Percentiles rank a stretch among this genome's conserved stretches.
phyloP scores from a whole-genome alignment of 2,329 filamentous ascomycete species.

The Fusarium bulbicola region DNA sequence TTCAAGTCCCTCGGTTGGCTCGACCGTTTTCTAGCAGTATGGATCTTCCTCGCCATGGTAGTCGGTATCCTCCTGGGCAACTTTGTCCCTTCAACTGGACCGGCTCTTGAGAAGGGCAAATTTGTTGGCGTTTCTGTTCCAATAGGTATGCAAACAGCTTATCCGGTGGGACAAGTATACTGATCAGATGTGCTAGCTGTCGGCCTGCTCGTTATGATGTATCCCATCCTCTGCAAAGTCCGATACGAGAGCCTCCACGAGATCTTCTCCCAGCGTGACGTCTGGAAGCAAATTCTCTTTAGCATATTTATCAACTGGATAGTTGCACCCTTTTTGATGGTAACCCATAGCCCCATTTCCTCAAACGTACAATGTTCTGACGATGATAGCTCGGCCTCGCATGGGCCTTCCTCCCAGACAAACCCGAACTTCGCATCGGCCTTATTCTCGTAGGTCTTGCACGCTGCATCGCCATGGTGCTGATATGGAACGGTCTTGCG shows the following conservation, averaged over 20 bases:
- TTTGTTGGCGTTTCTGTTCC: constrained; percentile 76
- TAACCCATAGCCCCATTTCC: constrained; percentile 47
- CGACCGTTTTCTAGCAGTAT: constrained; percentile 71
- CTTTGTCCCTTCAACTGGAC: constrained; percentile 71
- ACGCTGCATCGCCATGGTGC: constrained; percentile 64
- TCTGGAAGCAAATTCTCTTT: constrained; percentile 85
- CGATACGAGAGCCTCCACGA: constrained; percentile 78
- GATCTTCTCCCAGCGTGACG: constrained; percentile 65
- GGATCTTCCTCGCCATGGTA: constrained; percentile 83
- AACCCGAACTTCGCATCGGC: constrained; percentile 67
- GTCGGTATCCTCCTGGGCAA: constrained; percentile 80
- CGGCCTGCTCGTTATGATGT: constrained; percentile 91
- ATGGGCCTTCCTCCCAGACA: constrained; percentile 73
- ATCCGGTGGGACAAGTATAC: no score
- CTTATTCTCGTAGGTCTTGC: constrained; percentile 85
- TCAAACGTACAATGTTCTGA: constrained; percentile 4
- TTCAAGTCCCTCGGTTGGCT: constrained; percentile 67
- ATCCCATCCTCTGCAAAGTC: constrained; percentile 89
- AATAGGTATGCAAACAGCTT: constrained; percentile 58
- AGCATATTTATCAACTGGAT: constrained; percentile 85
- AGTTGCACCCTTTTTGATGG: constrained; percentile 83
- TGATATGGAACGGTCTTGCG: constrained; percentile 77
- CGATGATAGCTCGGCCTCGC: constrained; percentile 65
- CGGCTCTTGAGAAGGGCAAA: constrained; percentile 72
- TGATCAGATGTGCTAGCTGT: constrained; percentile 61